phyloP scores from a whole-genome alignment of 805 yeast genomes.

The Metschnikowia henanensis region DNA sequence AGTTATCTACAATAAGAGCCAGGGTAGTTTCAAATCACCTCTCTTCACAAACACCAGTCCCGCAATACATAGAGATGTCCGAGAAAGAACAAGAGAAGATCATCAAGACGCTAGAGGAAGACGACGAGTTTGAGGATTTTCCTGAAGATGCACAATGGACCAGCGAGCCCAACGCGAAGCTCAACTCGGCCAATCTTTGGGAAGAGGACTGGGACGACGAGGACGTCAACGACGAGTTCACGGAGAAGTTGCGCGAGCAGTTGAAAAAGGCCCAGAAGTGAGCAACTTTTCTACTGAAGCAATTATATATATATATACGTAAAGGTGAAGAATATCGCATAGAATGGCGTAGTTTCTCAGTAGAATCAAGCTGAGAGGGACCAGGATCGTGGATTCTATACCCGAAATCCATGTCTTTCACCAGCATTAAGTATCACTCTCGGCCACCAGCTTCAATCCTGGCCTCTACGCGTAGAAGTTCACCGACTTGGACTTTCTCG shows the following conservation, averaged over 20 bases:
- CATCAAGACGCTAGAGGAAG: conserved; percentile 84
- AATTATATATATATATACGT: too few species aligned
- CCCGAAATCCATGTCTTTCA: too few species aligned
- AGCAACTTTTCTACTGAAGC: too few species aligned
- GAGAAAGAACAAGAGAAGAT: conserved; percentile 35
- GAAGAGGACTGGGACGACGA: conserved; percentile 98
- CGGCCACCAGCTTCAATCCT: background rate
- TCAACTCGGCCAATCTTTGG: conserved; percentile 70
- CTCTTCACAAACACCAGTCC: background rate
- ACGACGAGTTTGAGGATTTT: conserved; percentile 96
- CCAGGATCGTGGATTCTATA: too few species aligned
- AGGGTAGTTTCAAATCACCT: too few species aligned
- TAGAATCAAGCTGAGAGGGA: too few species aligned
- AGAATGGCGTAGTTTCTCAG: too few species aligned
- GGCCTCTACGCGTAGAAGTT: conserved; percentile 84
- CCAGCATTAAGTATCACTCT: too few species aligned
- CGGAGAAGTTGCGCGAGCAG: conserved; percentile 62
- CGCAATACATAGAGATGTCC: conserved; percentile 10
- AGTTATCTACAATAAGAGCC: too few species aligned
- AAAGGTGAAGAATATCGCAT: too few species aligned
- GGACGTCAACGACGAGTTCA: conserved; percentile 88
- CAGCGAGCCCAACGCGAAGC: conserved; percentile 51
- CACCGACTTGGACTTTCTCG: conserved; percentile 92
- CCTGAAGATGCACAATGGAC: conserved; percentile 84
- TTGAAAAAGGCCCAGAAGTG: conserved; percentile 27